Percentiles rank a stretch among this genome's conserved stretches.
Conservation (phyloP, 768 basidiomycete species). For the Russula compacta region DNA sequence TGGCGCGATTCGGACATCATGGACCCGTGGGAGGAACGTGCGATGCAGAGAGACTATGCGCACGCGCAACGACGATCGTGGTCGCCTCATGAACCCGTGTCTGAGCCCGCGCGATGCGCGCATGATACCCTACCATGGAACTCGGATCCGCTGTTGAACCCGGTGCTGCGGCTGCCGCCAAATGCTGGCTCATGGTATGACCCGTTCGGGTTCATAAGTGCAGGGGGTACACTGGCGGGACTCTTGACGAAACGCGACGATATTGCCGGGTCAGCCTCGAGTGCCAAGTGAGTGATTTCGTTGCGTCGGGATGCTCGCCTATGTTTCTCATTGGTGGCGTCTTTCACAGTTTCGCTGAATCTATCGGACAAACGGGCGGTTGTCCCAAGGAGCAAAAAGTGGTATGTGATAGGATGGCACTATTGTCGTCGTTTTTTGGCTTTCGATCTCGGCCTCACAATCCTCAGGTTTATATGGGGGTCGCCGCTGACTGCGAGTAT, state of each 20-base stretch:
- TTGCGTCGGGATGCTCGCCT: not conserved
- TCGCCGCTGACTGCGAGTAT: constrained; percentile 83
- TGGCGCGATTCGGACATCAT: constrained; percentile 68
- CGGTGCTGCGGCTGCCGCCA: constrained; percentile 36
- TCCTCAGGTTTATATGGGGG: constrained; percentile 63
- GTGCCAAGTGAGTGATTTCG: constrained; percentile 38
- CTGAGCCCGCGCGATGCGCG: constrained; percentile 40
- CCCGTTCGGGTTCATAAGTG: constrained; percentile 27
- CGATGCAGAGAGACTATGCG: constrained; percentile 23
- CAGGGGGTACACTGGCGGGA: constrained; percentile 26
- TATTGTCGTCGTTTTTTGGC: not conserved
- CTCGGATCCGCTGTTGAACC: constrained; percentile 44
- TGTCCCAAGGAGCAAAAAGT: constrained; percentile 69
- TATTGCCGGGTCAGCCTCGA: constrained; percentile 41
- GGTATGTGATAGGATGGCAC: constrained; percentile 29
- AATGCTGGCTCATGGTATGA: constrained; percentile 31
- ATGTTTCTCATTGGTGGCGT: not conserved
- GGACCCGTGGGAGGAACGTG: constrained; percentile 40
- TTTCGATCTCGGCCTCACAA: not conserved
- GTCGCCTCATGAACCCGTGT: constrained; percentile 1
- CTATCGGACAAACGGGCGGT: constrained; percentile 60
- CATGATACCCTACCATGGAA: constrained; percentile 69
- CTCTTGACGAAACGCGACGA: constrained; percentile 43
- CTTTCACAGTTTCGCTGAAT: constrained; percentile 47
- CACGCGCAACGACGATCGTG: not conserved